A percentile compares a stretch with the other conserved stretches of the same genome.
These are phyloP conservation scores for Nannochloropsis gaditana DNA, from an alignment of 108 stramenopile genomes.

Conservation along the genomic window DNA sequence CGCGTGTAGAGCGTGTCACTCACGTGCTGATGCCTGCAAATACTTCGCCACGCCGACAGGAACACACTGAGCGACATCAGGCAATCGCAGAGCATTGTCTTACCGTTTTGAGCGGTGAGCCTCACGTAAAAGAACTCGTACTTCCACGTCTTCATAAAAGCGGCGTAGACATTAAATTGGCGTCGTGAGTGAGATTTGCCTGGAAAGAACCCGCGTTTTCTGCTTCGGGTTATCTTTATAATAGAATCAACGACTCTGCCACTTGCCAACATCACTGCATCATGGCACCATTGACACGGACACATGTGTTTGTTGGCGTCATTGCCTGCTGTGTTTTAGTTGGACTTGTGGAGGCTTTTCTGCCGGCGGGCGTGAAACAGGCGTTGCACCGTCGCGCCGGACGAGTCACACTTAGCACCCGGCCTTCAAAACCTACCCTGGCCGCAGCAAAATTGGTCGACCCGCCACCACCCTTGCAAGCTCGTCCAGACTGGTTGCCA, in stretches of 20 bases:
- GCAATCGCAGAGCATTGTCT: neutral
- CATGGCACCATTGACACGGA: neutral
- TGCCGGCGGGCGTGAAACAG: neutral
- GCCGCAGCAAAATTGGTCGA: neutral
- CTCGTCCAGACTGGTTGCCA: conserved; percentile 7
- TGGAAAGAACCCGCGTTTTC: too few species aligned
- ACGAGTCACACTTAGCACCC: neutral
- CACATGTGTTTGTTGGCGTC: neutral
- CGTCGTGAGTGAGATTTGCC: too few species aligned
- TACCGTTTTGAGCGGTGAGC: too few species aligned
- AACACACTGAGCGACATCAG: neutral
- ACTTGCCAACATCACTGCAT: neutral
- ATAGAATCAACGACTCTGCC: too few species aligned
- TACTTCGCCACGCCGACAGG: neutral
- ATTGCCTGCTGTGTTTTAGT: neutral
- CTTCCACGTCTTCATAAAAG: too few species aligned
- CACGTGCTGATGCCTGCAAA: neutral
- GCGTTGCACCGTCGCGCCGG: neutral
- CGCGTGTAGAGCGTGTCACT: neutral
- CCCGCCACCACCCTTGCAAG: neutral
- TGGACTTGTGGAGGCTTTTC: neutral
- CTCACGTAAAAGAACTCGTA: too few species aligned
- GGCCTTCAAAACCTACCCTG: neutral
- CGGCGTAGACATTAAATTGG: too few species aligned
- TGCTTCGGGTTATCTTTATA: too few species aligned